A percentile compares a stretch with the other conserved stretches of the same genome.
Conservation (phyloP, 306 rosid species). For the Rubus parviflorus region DNA sequence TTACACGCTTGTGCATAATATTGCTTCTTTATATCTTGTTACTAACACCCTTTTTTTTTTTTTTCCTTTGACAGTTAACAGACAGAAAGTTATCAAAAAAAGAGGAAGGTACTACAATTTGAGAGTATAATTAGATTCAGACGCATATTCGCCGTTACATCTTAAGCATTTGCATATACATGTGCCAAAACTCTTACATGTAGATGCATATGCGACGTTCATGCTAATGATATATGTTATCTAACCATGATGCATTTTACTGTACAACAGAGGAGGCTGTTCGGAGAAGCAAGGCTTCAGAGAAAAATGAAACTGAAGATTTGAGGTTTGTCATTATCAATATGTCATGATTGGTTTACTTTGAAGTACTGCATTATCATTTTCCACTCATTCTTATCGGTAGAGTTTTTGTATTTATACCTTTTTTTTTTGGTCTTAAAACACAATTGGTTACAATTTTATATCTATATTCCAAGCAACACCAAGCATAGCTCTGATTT, state of each 20-base stretch:
- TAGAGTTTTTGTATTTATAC: not conserved
- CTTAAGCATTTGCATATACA: not conserved
- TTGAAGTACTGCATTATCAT: not conserved
- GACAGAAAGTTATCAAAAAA: slow-evolving; percentile 60
- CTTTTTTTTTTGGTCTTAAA: not conserved
- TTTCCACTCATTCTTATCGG: not conserved
- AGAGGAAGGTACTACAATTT: slow-evolving; percentile 71
- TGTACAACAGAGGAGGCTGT: slow-evolving; percentile 71
- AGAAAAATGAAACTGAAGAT: slow-evolving; percentile 43
- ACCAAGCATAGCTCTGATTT: not conserved
- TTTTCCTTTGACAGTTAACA: slow-evolving; percentile 50
- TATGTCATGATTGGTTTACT: slow-evolving; percentile 5
- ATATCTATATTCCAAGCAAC: not conserved
- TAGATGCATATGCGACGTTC: slow-evolving; percentile 2
- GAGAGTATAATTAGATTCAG: not conserved
- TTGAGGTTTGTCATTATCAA: slow-evolving; percentile 59
- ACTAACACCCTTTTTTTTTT: slow-evolving; percentile 17
- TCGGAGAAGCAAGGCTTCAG: slow-evolving; percentile 69
- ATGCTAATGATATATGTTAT: slow-evolving; percentile 16
- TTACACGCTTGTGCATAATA: not conserved
- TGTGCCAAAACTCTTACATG: not conserved
- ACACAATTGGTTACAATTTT: not conserved
- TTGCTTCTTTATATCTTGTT: slow-evolving; percentile 12
- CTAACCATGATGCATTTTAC: slow-evolving; percentile 36
- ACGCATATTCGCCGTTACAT: not conserved